These are phyloP conservation scores for Xylaria venustula DNA, from an alignment of 495 filamentous ascomycete species.

Conservation along the genomic window DNA sequence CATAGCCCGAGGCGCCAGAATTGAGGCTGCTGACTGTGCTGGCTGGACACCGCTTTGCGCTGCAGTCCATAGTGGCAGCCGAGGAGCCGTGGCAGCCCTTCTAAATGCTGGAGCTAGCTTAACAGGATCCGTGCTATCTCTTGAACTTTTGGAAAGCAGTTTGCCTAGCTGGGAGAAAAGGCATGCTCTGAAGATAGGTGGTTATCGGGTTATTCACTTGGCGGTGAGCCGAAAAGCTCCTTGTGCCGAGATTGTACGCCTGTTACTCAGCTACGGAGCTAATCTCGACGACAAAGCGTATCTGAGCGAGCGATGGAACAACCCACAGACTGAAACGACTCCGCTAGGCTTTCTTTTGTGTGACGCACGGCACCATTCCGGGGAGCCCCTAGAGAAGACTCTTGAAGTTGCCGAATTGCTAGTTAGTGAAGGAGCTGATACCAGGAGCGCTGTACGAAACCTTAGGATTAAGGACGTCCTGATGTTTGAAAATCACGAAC, in stretches of 20 bases:
- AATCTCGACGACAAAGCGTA: neutral
- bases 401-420: neutral
- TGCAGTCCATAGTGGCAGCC: neutral
- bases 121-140: neutral
- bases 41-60: neutral
- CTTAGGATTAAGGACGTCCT: neutral
- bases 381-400: neutral
- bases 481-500: neutral
- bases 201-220: neutral
- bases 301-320: neutral
- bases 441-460: neutral
- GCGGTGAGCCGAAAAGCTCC: neutral
- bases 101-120: neutral
- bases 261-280: constrained; percentile 10
- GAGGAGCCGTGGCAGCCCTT: neutral
- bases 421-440: neutral
- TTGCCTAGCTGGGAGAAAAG: neutral
- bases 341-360: neutral
- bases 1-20: neutral
- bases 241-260: constrained; percentile 5
- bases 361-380: neutral
- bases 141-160: neutral
- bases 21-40: neutral
- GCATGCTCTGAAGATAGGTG: neutral
- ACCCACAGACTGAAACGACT: neutral